Evolutionary conservation across 179 eudicot genomes (phyloP).

Genomic region (Beta lomatogona): DNA sequence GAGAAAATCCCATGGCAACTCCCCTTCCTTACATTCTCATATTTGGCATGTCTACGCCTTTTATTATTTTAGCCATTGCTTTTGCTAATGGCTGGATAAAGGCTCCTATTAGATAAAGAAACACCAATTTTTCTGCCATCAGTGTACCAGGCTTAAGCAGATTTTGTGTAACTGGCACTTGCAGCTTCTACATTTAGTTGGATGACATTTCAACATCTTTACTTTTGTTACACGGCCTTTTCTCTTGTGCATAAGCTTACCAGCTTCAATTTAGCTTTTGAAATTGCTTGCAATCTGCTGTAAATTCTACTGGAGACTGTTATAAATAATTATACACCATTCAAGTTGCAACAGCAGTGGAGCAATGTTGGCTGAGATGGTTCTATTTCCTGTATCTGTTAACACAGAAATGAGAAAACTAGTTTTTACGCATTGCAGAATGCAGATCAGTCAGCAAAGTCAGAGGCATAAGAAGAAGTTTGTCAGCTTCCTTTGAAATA

Average conservation of each 20-base stretch:
- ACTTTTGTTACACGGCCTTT: background rate
- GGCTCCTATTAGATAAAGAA: conserved; percentile 59
- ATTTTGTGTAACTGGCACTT: background rate
- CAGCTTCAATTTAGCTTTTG: background rate
- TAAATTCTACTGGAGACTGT: too few species aligned
- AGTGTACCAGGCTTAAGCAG: background rate
- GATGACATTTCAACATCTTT: background rate
- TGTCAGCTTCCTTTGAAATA: too few species aligned
- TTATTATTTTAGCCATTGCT: conserved; percentile 83
- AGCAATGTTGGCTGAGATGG: too few species aligned
- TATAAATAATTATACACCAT: too few species aligned
- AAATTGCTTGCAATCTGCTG: too few species aligned
- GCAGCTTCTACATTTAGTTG: background rate
- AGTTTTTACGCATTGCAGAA: too few species aligned
- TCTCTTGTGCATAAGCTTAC: background rate
- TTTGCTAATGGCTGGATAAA: conserved; percentile 97
- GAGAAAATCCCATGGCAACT: conserved; percentile 91
- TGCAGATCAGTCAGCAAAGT: too few species aligned
- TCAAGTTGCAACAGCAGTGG: too few species aligned
- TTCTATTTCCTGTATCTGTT: too few species aligned
- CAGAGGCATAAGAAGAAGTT: too few species aligned
- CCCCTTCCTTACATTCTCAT: conserved; percentile 85
- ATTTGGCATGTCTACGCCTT: conserved; percentile 91
- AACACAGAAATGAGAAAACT: too few species aligned
- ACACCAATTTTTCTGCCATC: background rate